These are phyloP conservation scores for Hemileia vastatrix DNA, from an alignment of 1,284 basidiomycete genomes.

Conservation along the genomic window DNA sequence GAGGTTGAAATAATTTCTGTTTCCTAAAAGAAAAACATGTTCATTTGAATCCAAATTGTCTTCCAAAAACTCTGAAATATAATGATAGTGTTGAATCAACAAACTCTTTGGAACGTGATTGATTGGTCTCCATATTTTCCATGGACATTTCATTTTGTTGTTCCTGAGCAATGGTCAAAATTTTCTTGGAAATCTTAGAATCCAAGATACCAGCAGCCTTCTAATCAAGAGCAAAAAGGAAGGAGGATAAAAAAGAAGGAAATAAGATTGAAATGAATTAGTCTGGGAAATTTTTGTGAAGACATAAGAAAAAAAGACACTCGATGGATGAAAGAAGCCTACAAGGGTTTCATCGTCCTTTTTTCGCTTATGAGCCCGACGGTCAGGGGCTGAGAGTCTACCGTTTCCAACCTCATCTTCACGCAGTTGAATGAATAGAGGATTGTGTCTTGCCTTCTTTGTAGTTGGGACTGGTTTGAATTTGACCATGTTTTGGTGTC, in stretches of 20 bases:
- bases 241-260: no score
- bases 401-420: conserved; percentile 54
- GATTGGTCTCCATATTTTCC: conserved; percentile 33
- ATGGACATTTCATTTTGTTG: conserved; percentile 71
- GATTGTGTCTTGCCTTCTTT: conserved; percentile 56
- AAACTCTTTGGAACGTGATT: conserved; percentile 23
- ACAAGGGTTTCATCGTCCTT: conserved; percentile 3
- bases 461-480: conserved; percentile 5
- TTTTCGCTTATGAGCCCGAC: conserved; percentile 11
- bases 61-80: conserved; percentile 47
- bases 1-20: no score
- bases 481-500: conserved; percentile 7
- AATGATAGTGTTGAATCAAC: conserved; percentile 46
- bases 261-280: no score
- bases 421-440: conserved; percentile 67
- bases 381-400: conserved; percentile 16
- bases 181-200: conserved; percentile 74
- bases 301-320: no score
- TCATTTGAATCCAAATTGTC: no score
- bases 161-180: conserved; percentile 80
- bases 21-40: no score
- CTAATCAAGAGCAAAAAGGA: no score
- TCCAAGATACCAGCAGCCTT: conserved; percentile 68
- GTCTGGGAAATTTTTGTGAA: no score
- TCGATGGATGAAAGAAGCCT: no score